Base-by-base conservation (phyloP, 106 monocot species). In the Chionographis japonica region DNA sequence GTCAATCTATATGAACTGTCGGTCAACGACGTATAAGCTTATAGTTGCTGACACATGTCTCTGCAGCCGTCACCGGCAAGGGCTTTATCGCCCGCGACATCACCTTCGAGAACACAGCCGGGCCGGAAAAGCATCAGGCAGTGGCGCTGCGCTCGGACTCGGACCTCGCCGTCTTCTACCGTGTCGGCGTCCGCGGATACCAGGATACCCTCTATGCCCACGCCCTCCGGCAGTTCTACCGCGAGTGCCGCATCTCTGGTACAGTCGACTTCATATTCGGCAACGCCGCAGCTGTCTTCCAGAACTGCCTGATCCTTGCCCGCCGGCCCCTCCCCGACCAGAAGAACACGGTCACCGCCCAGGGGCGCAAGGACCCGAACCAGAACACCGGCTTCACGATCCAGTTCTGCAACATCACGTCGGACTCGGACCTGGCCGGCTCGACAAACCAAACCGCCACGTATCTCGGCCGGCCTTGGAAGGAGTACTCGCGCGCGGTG, bases 141-240 rank as follows among this genome's bases (percentile, higher is more conserved):
- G 93, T 93, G 52, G 93, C 93, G 12, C 83, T 93, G 18, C 79
- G 93, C 2, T 74, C 83, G 1, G 80, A 85, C 85, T 88, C 92
- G 40, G 92, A 92, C 77, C 85, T 85, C 65, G 85, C 92, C 16
- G 85, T 78, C 40, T 85, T 62, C 82, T 88, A 80, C 75, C 77
- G 85, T 11, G 83, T 82, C 61, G 71, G 72, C 51, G 60, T 88
- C 41, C 50, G 39, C 8, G 92, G 82, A 46, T 88, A 88, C 67
- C 92, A 92, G 52, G 92, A 92, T 83, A 86, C 93, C 2, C 93
- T 93, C 54, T 93, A 93, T 66, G 81, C 89, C 20, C 88, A 93
- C 78, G 75, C 88, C 35, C 88, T 88, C 66, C 88, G 88, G 8
- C 92, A 93, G 72, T 93, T 93, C 81, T 93, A 79, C 68, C 92